A percentile compares a stretch with the other conserved stretches of the same genome.
Evolutionary conservation across 192 early-diverging fungal genomes (phyloP).

Genomic region (Coemansia erecta): DNA sequence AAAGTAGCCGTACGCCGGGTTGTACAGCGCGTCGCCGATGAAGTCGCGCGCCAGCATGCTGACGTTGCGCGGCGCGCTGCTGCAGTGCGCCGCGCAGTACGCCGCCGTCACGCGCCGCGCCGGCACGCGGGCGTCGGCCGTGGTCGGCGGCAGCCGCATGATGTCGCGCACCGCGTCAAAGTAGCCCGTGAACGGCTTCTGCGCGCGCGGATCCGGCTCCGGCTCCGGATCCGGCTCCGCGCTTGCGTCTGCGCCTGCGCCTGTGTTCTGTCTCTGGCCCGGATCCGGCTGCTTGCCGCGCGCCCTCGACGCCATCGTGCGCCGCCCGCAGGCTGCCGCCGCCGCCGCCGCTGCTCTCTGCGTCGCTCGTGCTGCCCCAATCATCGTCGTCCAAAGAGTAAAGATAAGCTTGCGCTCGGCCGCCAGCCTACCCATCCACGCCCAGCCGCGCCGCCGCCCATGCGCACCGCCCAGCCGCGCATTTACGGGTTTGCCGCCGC

Average conservation of each 20-base stretch:
- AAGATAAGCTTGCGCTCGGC: too few species aligned
- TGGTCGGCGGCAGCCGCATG: conserved; percentile 42
- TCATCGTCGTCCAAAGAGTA: too few species aligned
- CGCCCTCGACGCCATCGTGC: too few species aligned
- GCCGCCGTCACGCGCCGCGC: conserved; percentile 37
- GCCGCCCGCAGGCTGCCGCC: too few species aligned
- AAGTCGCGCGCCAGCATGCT: conserved; percentile 84
- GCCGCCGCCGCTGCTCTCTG: too few species aligned
- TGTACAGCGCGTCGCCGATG: conserved; percentile 94
- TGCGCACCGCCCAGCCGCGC: too few species aligned
- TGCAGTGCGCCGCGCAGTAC: conserved; percentile 29
- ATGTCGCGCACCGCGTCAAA: conserved; percentile 40
- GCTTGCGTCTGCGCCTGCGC: not conserved
- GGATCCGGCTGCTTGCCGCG: too few species aligned
- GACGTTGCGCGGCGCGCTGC: conserved; percentile 54
- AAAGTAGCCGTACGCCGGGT: conserved; percentile 97
- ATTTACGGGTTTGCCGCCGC: too few species aligned
- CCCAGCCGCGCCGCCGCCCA: too few species aligned
- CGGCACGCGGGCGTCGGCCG: conserved; percentile 38
- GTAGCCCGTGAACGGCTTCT: conserved; percentile 25
- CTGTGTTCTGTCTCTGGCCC: not conserved
- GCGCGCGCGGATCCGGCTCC: too few species aligned
- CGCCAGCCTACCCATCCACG: too few species aligned
- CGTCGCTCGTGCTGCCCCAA: too few species aligned
- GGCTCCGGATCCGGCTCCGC: not conserved